phyloP scores from a whole-genome alignment of 2,329 filamentous ascomycete species.

The Xylariaceae sp. region DNA sequence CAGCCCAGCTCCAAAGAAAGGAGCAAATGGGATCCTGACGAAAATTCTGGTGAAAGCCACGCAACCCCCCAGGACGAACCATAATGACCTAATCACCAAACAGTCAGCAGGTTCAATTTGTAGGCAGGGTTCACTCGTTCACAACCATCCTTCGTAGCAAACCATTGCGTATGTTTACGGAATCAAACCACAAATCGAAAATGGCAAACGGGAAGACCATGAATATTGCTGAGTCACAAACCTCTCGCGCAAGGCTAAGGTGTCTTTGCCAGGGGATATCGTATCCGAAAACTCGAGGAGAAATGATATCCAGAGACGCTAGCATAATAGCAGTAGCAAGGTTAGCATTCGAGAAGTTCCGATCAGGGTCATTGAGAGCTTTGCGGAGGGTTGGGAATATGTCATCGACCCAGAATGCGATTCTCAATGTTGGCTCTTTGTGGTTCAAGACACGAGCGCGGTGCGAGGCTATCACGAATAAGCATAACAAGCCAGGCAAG shows the following conservation, averaged over 20 bases:
- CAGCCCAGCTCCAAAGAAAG: conserved; percentile 79
- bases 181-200: no score
- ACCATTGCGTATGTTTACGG: no score
- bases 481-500: conserved; percentile 12
- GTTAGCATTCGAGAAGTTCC: conserved; percentile 66
- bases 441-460: conserved; percentile 71
- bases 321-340: conserved; percentile 83
- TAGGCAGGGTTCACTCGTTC: no score
- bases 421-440: conserved; percentile 69
- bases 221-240: no score
- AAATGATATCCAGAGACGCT: conserved; percentile 77
- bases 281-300: conserved; percentile 76
- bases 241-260: conserved; percentile 68
- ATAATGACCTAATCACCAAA: conserved; percentile 52
- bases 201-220: no score
- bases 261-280: conserved; percentile 78
- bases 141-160: no score
- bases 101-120: no score
- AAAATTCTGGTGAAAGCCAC: conserved; percentile 50
- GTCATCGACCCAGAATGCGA: conserved; percentile 74
- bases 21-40: conserved; percentile 58
- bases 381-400: conserved; percentile 70
- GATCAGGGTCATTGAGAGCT: conserved; percentile 58
- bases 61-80: conserved; percentile 46
- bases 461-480: conserved; percentile 58